These are phyloP conservation scores for Paralagenidium karlingii DNA, from an alignment of 352 stramenopile genomes.

Conservation along the genomic window DNA sequence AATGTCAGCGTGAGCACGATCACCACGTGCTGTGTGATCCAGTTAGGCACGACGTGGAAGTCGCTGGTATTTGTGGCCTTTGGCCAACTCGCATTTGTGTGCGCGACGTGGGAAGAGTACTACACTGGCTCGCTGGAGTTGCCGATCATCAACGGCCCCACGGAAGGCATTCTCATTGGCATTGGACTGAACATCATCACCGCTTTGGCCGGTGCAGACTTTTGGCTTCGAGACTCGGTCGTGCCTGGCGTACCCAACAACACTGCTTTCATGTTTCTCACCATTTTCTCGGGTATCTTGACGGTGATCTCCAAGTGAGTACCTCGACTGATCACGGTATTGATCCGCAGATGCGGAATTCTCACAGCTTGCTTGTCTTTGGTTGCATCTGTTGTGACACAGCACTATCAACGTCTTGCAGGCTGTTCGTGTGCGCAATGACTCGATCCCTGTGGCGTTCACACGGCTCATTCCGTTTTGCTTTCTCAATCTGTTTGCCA, in stretches of 20 bases:
- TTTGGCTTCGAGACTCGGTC: conserved; percentile 49
- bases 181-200: conserved; percentile 69
- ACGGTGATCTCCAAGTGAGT: conserved; percentile 74
- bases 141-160: conserved; percentile 94
- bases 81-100: conserved; percentile 72
- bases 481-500: conserved; percentile 53
- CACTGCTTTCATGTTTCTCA: conserved; percentile 62
- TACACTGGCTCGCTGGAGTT: conserved; percentile 92
- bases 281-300: conserved; percentile 32
- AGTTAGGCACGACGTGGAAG: conserved; percentile 71
- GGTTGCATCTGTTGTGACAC: neutral
- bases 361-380: neutral
- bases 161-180: conserved; percentile 89
- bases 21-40: conserved; percentile 66
- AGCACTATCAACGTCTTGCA: conserved; percentile 64
- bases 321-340: neutral
- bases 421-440: conserved; percentile 45
- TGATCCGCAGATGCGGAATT: neutral
- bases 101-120: conserved; percentile 89
- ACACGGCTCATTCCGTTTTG: conserved; percentile 68
- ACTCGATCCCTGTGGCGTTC: conserved; percentile 66
- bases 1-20: conserved; percentile 75
- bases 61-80: conserved; percentile 60
- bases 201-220: conserved; percentile 32
- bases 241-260: conserved; percentile 68